Evolutionary conservation across 352 stramenopile species (phyloP).

Genomic region (Phytopythium cucurbitacearum): DNA sequence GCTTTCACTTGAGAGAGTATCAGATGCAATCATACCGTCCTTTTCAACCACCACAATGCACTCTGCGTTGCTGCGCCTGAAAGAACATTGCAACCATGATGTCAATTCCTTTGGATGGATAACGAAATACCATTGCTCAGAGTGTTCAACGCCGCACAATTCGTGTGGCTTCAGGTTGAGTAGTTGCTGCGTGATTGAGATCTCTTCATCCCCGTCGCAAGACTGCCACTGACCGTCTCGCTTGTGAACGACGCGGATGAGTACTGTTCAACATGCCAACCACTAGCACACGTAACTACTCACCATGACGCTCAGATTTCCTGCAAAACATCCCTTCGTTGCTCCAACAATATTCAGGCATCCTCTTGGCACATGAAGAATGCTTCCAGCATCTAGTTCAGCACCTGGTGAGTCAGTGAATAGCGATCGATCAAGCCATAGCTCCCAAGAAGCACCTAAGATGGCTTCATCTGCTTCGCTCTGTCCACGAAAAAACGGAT

Average conservation of each 20-base stretch:
- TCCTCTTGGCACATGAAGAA: conserved; percentile 59
- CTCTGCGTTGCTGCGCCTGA: conserved; percentile 62
- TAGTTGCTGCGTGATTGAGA: conserved; percentile 75
- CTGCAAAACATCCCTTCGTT: conserved; percentile 75
- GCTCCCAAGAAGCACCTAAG: conserved; percentile 31
- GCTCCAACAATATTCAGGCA: conserved; percentile 82
- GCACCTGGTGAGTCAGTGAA: not conserved
- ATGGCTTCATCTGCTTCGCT: conserved; percentile 82
- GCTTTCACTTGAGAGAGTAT: conserved; percentile 21
- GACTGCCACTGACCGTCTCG: conserved; percentile 47
- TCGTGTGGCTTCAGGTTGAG: conserved; percentile 43
- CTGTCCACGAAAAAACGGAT: conserved; percentile 80
- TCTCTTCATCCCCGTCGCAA: conserved; percentile 52
- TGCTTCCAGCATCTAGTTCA: conserved; percentile 54
- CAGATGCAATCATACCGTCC: conserved; percentile 64
- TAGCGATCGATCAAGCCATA: not conserved
- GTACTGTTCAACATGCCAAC: not conserved
- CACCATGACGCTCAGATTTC: conserved; percentile 49
- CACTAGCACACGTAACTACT: not conserved
- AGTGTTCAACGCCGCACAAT: conserved; percentile 24
- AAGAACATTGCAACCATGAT: not conserved
- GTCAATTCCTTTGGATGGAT: not conserved
- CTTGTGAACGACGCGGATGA: conserved; percentile 18
- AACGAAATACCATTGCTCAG: not conserved
- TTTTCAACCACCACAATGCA: conserved; percentile 95